These are phyloP conservation scores for Xylaria scruposa DNA, from an alignment of 495 filamentous ascomycete genomes.

Conservation along the genomic window DNA sequence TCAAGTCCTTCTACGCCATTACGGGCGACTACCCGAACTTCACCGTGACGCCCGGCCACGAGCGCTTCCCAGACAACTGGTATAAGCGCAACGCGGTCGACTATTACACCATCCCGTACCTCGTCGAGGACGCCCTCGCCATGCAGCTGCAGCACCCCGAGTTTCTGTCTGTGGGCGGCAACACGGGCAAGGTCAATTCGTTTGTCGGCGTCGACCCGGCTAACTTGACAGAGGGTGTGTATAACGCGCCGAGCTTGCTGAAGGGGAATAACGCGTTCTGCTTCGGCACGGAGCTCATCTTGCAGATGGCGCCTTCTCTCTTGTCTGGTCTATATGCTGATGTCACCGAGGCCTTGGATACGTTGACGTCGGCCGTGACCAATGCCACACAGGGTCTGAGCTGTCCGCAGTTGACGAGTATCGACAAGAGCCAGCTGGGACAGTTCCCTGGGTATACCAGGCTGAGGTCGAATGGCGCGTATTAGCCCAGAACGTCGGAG, in stretches of 20 bases:
- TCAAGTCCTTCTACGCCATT: conserved; percentile 57
- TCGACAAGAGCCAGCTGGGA: conserved; percentile 35
- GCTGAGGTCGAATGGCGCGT: conserved; percentile 20
- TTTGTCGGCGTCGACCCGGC: conserved; percentile 59
- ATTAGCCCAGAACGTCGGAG: background rate
- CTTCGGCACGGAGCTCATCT: conserved; percentile 52
- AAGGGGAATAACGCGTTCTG: conserved; percentile 57
- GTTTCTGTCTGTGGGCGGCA: conserved; percentile 59
- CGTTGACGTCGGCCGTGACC: conserved; percentile 27
- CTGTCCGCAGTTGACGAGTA: conserved; percentile 38
- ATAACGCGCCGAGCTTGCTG: conserved; percentile 47
- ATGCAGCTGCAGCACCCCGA: conserved; percentile 35
- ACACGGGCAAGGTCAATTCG: conserved; percentile 61
- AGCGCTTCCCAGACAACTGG: conserved; percentile 66
- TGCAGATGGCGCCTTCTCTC: conserved; percentile 50
- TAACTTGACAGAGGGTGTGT: conserved; percentile 58
- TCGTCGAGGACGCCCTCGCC: conserved; percentile 49
- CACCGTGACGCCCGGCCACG: conserved; percentile 53
- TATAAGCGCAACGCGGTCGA: conserved; percentile 54
- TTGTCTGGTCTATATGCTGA: conserved; percentile 42
- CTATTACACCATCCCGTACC: conserved; percentile 33
- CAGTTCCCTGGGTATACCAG: conserved; percentile 36
- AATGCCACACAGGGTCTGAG: conserved; percentile 28
- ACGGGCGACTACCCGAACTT: conserved; percentile 47
- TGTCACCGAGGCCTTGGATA: conserved; percentile 44